Base-by-base conservation (phyloP, 495 filamentous ascomycete genomes). In the Bombardia bombarda region DNA sequence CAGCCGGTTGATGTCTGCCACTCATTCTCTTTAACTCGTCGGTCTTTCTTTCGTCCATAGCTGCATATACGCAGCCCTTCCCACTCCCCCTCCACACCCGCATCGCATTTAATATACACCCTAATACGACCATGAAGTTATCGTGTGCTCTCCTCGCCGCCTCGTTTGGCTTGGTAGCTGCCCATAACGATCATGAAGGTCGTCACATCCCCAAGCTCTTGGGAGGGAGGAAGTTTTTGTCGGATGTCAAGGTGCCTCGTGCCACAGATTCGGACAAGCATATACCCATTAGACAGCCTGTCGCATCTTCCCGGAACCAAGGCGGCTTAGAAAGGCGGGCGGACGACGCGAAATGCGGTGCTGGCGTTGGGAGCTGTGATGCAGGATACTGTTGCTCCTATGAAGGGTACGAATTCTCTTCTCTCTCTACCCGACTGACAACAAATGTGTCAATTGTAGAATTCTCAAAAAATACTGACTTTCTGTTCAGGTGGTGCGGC, bases 331-430 rank as follows among this genome's bases (percentile, higher is more conserved):
- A 47, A 26, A 28, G 42, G 21, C 43, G 60, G 14, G 47, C 57
- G 30, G 40, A 42, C 24, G 56, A 59, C 16, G 55, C 49, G 2
- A 49, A 45, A 42, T 75, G 72, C 23, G 72, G 72, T 5, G 43
- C 51, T 5, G 46, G 52, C 4, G 42, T 55, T 37, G 77, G 75
- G 18, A 67, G 57, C 37, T 86, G 83, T 52, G 52, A 71, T 2
- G 39, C 65, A 3, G 72, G 67, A 10, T 67, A 77, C 25, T 86
- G 83, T 50, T 87, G 83, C 58, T 86, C 82, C 19, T 47, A 55
- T 40, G 72, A 74, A 56, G 83, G 83, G 70, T 75, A 42, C 33
- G 54, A 17, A 26, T 13, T 36, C 38, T 46, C 56, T 47, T 62
- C 20, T 22, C 32, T 68, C 7, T 38, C 19, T 8, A 28, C 14